Conservation (phyloP, 2,329 filamentous ascomycete species). For the Annulohypoxylon truncatum region DNA sequence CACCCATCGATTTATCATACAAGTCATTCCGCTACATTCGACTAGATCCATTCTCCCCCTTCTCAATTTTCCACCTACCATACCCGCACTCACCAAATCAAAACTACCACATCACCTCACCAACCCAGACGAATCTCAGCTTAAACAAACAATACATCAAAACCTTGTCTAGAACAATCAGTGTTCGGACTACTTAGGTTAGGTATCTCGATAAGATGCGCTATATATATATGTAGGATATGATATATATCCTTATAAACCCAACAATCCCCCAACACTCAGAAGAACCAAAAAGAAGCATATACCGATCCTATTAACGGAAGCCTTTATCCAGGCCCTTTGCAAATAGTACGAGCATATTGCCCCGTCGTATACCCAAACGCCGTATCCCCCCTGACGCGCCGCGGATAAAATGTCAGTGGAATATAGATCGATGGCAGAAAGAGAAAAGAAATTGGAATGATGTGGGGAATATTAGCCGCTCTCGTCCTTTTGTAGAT, state of each 20-base stretch:
- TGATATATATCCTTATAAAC: conserved; percentile 16
- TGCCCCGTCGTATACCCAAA: conserved; percentile 19
- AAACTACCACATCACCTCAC: background rate
- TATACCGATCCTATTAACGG: conserved; percentile 21
- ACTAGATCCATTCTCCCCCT: background rate
- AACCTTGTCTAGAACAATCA: background rate
- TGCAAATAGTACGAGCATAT: background rate
- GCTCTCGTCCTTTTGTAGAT: conserved; percentile 3
- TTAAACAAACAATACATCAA: background rate
- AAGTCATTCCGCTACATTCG: background rate
- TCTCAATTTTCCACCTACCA: background rate
- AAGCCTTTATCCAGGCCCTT: background rate
- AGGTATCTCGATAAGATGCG: conserved; percentile 21
- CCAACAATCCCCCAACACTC: background rate
- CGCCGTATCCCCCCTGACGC: conserved; percentile 2
- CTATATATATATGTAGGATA: conserved; percentile 18
- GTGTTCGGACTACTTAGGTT: background rate
- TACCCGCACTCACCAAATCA: background rate
- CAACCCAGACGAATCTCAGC: background rate
- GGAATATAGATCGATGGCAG: background rate
- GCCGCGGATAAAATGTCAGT: conserved; percentile 1
- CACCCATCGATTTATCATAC: background rate
- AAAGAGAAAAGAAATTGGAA: background rate
- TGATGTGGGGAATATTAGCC: conserved; percentile 3
- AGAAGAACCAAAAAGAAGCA: background rate